Conservation (phyloP, 164 flowering plant genomes). For the Vitis labrusca region DNA sequence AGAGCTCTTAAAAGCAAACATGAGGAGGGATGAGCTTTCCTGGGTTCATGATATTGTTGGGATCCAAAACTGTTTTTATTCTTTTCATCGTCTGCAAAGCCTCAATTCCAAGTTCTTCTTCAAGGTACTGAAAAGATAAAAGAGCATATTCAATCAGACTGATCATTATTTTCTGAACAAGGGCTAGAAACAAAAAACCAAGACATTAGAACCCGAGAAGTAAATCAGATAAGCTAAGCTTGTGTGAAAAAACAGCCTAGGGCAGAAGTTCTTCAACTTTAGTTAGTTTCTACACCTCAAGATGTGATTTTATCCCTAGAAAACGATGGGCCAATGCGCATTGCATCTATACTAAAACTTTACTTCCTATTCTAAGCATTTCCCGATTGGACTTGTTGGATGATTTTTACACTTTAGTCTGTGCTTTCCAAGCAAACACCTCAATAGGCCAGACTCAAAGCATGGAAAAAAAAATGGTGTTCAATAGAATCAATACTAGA, state of each 20-base stretch:
- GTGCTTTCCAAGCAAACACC: too few relatives aligned
- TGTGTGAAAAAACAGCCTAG: too few relatives aligned
- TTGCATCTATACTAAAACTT: background rate
- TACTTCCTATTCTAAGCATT: background rate
- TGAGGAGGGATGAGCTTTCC: slow-evolving; percentile 73
- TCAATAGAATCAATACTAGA: too few relatives aligned
- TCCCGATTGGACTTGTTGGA: background rate
- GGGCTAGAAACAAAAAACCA: too few relatives aligned
- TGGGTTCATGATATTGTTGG: slow-evolving; percentile 95
- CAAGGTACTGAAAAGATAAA: slow-evolving; percentile 67
- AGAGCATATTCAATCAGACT: background rate
- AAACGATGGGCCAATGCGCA: background rate
- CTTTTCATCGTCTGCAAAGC: slow-evolving; percentile 79
- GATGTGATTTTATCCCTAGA: background rate
- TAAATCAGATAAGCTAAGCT: too few relatives aligned
- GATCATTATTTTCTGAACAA: background rate
- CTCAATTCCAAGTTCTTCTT: slow-evolving; percentile 82
- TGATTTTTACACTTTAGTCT: background rate
- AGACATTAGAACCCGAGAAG: background rate
- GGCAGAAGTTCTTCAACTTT: too few relatives aligned
- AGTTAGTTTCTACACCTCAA: too few relatives aligned
- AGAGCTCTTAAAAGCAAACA: slow-evolving; percentile 28
- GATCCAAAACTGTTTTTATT: slow-evolving; percentile 86
- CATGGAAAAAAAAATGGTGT: too few relatives aligned
- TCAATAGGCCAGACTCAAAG: too few relatives aligned